Percentiles rank a stretch among this genome's conserved stretches.
phyloP scores from a whole-genome alignment of 2,329 filamentous ascomycete genomes.

The Neopestalotiopsis sp. region DNA sequence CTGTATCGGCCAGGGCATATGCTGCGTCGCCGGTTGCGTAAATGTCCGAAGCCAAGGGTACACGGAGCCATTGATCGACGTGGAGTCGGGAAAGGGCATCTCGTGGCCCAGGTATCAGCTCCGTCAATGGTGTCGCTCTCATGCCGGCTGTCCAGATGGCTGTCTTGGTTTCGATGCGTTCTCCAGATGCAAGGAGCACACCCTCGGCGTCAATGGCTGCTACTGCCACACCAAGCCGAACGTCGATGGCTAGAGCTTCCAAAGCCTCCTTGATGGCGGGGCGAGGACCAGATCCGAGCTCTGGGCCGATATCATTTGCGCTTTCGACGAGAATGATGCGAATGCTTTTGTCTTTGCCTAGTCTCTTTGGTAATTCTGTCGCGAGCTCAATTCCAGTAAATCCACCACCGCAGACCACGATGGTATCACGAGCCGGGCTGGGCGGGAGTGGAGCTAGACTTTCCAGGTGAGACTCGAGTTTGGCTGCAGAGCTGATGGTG shows the following conservation, averaged over 20 bases:
- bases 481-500: conserved; percentile 30
- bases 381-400: conserved; percentile 43
- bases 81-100: conserved; percentile 36
- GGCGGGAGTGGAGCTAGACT: conserved; percentile 28
- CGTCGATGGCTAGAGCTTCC: conserved; percentile 33
- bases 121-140: conserved; percentile 37
- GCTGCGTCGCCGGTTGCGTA: conserved; percentile 44
- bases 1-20: conserved; percentile 27
- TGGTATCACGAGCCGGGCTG: conserved; percentile 36
- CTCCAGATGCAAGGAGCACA: conserved; percentile 35
- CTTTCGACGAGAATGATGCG: conserved; percentile 37
- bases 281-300: conserved; percentile 39
- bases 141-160: conserved; percentile 45
- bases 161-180: conserved; percentile 39
- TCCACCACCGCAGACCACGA: conserved; percentile 40
- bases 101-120: conserved; percentile 36
- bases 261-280: conserved; percentile 39
- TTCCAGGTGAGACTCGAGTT: conserved; percentile 37
- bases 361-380: conserved; percentile 36
- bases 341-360: conserved; percentile 27
- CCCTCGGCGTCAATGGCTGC: conserved; percentile 30
- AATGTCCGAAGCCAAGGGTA: conserved; percentile 27
- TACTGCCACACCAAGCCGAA: conserved; percentile 35
- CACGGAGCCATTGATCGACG: conserved; percentile 37
- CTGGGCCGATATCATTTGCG: conserved; percentile 35